phyloP scores from a whole-genome alignment of 805 yeast genomes.

The Yueomyces sinensis region DNA sequence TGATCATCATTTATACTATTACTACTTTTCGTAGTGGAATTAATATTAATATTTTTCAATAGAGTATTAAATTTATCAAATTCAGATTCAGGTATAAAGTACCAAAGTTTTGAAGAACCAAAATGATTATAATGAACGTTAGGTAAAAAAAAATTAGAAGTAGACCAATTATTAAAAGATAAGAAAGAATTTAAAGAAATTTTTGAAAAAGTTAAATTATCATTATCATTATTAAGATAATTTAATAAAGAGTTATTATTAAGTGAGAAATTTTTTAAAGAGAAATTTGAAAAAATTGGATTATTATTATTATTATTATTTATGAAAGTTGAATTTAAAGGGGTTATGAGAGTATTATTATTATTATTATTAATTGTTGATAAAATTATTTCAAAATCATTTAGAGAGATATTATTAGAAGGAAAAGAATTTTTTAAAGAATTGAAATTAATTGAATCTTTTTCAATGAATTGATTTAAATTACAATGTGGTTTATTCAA shows the following conservation, averaged over 20 bases:
- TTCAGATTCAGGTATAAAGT: constrained; percentile 45
- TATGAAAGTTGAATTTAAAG: no score
- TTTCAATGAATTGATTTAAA: no score
- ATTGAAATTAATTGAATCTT: no score
- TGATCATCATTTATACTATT: constrained; percentile 3
- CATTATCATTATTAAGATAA: constrained; percentile 31
- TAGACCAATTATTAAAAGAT: constrained; percentile 42
- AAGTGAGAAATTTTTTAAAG: constrained; percentile 37
- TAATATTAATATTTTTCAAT: constrained; percentile 14
- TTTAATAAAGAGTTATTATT: constrained; percentile 36
- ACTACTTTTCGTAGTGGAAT: background rate
- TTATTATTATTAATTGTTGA: no score
- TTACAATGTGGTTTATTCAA: no score
- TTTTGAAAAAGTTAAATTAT: constrained; percentile 29
- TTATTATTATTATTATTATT: no score
- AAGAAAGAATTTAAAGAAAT: constrained; percentile 40
- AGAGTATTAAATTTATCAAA: constrained; percentile 35
- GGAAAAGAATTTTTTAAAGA: no score
- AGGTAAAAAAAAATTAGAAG: constrained; percentile 50
- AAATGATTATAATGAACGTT: constrained; percentile 38
- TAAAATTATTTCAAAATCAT: no score
- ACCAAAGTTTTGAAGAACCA: constrained; percentile 49
- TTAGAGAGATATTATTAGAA: no score
- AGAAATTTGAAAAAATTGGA: no score
- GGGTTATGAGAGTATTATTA: no score